Evolutionary conservation across 306 rosid genomes (phyloP).

Genomic region (Rosa lucieae): DNA sequence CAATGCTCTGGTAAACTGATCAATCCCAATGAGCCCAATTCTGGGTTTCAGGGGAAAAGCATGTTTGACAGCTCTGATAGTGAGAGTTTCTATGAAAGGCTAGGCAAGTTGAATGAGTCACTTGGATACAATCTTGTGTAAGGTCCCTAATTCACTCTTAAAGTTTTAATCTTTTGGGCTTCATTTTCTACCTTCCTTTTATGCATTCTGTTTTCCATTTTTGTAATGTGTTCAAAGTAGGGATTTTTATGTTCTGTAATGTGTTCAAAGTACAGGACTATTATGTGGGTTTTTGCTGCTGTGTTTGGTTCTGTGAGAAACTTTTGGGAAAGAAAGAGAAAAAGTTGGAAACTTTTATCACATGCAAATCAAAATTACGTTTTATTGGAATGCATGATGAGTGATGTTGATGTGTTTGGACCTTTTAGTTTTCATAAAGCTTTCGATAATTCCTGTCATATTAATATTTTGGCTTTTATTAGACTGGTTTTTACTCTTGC

Average conservation of each 20-base stretch:
- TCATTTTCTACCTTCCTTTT: not conserved
- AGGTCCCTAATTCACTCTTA: slow-evolving; percentile 12
- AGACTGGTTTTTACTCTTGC: not conserved
- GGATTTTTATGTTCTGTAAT: not conserved
- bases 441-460: not conserved
- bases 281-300: not conserved
- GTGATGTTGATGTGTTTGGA: not conserved
- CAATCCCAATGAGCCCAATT: slow-evolving; percentile 2
- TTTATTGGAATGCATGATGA: not conserved
- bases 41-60: slow-evolving; percentile 26
- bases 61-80: slow-evolving; percentile 16
- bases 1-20: slow-evolving; percentile 1
- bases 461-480: slow-evolving; percentile 11
- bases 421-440: not conserved
- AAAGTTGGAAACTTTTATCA: not conserved
- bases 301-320: slow-evolving; percentile 25
- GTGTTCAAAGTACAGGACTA: not conserved
- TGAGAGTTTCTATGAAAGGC: slow-evolving; percentile 30
- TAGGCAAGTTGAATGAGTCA: slow-evolving; percentile 23
- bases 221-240: not conserved
- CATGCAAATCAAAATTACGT: not conserved
- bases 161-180: not conserved
- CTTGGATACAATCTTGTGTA: slow-evolving; percentile 35
- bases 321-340: not conserved
- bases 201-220: not conserved